Base-by-base conservation (phyloP, 2,329 filamentous ascomycete species). In the Ophiocordyceps robertsii region DNA sequence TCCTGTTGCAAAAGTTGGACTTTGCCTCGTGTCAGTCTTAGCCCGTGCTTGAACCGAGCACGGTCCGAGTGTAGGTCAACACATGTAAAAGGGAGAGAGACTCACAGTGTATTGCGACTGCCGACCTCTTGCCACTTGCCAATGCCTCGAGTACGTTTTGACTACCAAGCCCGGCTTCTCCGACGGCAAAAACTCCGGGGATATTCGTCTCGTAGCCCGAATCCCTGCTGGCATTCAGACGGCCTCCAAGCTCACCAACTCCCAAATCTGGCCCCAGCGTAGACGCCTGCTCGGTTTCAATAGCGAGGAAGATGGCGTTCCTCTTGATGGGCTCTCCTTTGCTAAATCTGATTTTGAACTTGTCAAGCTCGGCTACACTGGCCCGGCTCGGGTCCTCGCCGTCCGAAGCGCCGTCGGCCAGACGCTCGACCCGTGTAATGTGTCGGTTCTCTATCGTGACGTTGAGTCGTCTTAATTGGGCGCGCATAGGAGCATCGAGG, bases 121-220 rank as follows among this genome's bases (percentile, higher is more conserved):
- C 75, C 0, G 74, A 63, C 27, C 66, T 57, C 64, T 80, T 80
- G 3, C 75, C 76, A 12, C 61, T 71, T 51, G 64, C 80, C 51
- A 80, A 66, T 0, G 76, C 76, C 47, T 79, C 75, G 0, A 73
- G 73, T 1, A 80, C 68, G 47, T 80, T 80, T 3, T 74, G 77
- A 9, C 64, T 61, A 13, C 69, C 69, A 42, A 78, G 74, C 29
- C 79, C 80, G 11, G 69, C 69, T 47, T 80, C 76, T 0, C 77
- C 76, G 17, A 80, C 56, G 5, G 72, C 75, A 49, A 70, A 80
- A 0, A 79, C 67, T 1, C 74, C 73, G 0, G 58, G 52, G 5
- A 76, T 51, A 41, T 67, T 78, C 1, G 75, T 77, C 13, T 60
- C 50, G 45, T 73, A 60, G 0, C 68, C 69, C 13, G 57, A 60